phyloP scores from a whole-genome alignment of 2,329 filamentous ascomycete genomes.

The Fonsecaea multimorphosa region DNA sequence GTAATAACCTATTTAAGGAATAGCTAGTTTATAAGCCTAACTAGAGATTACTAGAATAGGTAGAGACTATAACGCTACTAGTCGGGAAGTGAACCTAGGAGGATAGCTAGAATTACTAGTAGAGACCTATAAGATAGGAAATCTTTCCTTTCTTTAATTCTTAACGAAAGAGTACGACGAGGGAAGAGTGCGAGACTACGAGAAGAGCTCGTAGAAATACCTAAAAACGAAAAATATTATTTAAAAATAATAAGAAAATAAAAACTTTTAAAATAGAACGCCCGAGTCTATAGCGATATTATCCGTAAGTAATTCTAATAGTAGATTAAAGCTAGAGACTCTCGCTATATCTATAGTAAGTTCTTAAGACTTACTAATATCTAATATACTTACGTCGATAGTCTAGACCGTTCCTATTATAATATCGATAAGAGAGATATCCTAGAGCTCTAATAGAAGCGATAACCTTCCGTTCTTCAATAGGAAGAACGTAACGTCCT shows the following conservation, averaged over 20 bases:
- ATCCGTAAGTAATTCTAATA: neutral
- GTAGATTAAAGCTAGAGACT: neutral
- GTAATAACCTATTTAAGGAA: neutral
- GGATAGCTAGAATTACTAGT: no score
- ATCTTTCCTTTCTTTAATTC: no score
- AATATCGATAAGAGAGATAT: neutral
- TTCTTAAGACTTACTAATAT: no score
- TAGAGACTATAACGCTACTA: neutral
- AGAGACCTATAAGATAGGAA: no score
- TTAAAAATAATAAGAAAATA: neutral
- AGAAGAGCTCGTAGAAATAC: no score
- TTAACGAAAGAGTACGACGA: no score
- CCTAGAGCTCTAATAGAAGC: neutral
- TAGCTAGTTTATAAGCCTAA: no score
- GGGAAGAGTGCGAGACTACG: no score
- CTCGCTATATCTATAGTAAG: neutral
- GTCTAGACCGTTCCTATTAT: no score
- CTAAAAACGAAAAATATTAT: neutral
- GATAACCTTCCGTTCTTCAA: constrained; percentile 10
- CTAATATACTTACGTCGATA: no score
- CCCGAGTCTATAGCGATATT: neutral
- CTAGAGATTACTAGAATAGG: neutral
- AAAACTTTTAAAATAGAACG: neutral
- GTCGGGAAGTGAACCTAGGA: neutral
- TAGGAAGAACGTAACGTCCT: neutral